phyloP scores from a whole-genome alignment of 257 asterid genomes.

The Solanum peruvianum region DNA sequence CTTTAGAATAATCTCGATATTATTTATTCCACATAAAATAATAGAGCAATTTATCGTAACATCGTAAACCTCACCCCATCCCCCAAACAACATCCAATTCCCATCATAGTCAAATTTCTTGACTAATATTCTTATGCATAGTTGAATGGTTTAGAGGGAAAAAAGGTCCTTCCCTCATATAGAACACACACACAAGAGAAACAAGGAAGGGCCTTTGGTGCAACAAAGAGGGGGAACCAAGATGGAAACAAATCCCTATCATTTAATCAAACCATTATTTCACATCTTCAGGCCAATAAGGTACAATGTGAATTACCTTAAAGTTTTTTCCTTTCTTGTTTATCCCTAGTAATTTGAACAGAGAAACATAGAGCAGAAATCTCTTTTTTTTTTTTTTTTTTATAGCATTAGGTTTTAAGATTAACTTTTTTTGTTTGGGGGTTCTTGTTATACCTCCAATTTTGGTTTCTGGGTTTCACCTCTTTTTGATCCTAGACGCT shows the following conservation, averaged over 20 bases:
- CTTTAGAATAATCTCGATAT: not conserved
- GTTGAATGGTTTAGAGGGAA: not conserved
- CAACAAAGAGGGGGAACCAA: not conserved
- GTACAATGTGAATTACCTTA: not conserved
- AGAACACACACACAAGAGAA: not conserved
- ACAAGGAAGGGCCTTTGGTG: not conserved
- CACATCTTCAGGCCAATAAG: not conserved
- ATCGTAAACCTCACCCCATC: not conserved
- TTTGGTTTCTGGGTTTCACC: not conserved
- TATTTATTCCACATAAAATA: not conserved
- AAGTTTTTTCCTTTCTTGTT: accelerated
- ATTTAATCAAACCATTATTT: not conserved
- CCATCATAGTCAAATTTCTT: not conserved
- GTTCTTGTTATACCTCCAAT: not conserved
- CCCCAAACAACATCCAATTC: not conserved
- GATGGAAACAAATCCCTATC: not conserved
- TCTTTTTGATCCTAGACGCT: not conserved
- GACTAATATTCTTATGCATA: not conserved
- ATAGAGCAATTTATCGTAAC: not conserved
- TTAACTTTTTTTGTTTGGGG: not conserved
- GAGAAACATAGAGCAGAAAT: not conserved
- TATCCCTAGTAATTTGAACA: not conserved
- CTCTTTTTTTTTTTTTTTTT: accelerated
- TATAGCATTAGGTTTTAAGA: not conserved
- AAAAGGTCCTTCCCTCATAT: not conserved